These are phyloP conservation scores for Phytopythium ostracodes DNA, from an alignment of 352 stramenopile species.

Conservation along the genomic window DNA sequence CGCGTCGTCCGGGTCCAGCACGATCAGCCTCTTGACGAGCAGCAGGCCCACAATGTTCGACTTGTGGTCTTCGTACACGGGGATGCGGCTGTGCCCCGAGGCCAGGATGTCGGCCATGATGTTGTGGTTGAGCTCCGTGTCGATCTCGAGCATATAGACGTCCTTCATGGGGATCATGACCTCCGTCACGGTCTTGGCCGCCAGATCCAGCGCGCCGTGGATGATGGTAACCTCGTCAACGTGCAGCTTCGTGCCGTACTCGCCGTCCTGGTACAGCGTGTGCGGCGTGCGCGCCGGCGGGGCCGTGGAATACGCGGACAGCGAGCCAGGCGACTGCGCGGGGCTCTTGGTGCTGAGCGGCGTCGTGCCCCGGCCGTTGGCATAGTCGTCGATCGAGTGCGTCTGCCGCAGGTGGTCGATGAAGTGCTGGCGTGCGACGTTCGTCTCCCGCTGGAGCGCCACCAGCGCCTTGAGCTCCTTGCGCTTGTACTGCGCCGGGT, in stretches of 20 bases:
- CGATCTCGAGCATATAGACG: slow-evolving; percentile 85
- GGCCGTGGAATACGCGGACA: slow-evolving; percentile 15
- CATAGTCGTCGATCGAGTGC: slow-evolving; percentile 15
- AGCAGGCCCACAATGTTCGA: slow-evolving; percentile 83
- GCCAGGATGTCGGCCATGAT: slow-evolving; percentile 81
- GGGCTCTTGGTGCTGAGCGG: background rate
- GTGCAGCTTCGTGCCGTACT: slow-evolving; percentile 51
- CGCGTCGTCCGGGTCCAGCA: slow-evolving; percentile 80
- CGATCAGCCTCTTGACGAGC: slow-evolving; percentile 88
- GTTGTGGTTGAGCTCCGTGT: slow-evolving; percentile 70
- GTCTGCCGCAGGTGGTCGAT: slow-evolving; percentile 34
- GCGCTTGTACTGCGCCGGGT: slow-evolving; percentile 82
- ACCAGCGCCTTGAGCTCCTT: slow-evolving; percentile 89
- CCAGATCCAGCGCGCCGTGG: slow-evolving; percentile 87
- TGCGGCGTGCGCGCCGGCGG: slow-evolving; percentile 29
- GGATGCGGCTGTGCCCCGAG: slow-evolving; percentile 87
- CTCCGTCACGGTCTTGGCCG: slow-evolving; percentile 78
- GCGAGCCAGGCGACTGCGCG: background rate
- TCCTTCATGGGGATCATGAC: slow-evolving; percentile 87
- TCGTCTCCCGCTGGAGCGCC: slow-evolving; percentile 59
- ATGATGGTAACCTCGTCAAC: slow-evolving; percentile 92
- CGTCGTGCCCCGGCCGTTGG: slow-evolving; percentile 11
- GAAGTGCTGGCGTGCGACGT: slow-evolving; percentile 29
- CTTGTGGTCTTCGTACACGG: slow-evolving; percentile 80
- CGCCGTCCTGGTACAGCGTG: slow-evolving; percentile 35